phyloP scores from a whole-genome alignment of 345 rosid genomes.

The Acer yangbiense region DNA sequence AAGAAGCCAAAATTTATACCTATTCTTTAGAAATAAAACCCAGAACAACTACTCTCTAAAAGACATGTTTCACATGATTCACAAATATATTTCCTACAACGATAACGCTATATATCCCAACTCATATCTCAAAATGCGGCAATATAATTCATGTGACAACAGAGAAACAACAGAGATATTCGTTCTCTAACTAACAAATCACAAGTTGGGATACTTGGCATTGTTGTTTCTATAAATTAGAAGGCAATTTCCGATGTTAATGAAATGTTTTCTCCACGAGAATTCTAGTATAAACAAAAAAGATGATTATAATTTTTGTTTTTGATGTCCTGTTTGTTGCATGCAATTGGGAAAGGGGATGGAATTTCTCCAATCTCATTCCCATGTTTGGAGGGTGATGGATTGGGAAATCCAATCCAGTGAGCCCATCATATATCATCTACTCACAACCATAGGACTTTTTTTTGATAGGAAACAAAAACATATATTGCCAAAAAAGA shows the following conservation, averaged over 20 bases:
- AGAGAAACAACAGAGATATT: neutral
- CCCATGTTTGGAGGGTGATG: neutral
- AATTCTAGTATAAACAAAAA: neutral
- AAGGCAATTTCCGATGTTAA: neutral
- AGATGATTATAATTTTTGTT: no score
- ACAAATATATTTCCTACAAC: neutral
- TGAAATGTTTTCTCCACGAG: neutral
- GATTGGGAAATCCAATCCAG: neutral
- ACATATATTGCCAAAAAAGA: no score
- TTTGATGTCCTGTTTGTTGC: neutral
- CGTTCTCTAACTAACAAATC: neutral
- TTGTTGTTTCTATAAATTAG: neutral
- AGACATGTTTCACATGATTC: neutral
- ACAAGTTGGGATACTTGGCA: neutral
- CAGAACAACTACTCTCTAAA: neutral
- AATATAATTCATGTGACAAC: neutral
- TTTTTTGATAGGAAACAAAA: no score
- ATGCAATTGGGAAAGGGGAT: no score
- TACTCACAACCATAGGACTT: neutral
- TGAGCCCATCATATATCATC: neutral
- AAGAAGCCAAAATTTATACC: neutral
- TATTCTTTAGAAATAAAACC: neutral
- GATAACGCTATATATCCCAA: neutral
- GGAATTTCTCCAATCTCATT: no score
- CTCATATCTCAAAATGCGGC: neutral